phyloP scores from a whole-genome alignment of 495 filamentous ascomycete species.

The Penicillium manginii region DNA sequence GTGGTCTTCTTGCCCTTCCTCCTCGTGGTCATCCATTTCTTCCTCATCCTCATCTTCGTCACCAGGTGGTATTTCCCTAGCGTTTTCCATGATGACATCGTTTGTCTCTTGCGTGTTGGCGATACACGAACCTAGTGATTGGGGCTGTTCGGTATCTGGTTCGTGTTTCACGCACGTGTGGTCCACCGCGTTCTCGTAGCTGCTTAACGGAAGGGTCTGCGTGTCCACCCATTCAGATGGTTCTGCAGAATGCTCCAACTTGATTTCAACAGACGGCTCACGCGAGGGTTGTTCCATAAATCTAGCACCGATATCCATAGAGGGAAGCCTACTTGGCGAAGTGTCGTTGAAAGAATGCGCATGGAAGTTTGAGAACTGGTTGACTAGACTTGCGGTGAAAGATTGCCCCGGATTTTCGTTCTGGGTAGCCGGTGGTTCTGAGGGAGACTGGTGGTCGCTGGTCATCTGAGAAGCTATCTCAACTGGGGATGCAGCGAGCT shows the following conservation, averaged over 20 bases:
- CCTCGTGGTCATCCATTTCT: too few species aligned
- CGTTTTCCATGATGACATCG: not conserved
- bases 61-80: constrained; percentile 8
- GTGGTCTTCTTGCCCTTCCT: too few species aligned
- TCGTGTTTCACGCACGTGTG: not conserved
- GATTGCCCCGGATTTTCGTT: constrained; percentile 14
- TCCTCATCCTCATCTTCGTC: too few species aligned
- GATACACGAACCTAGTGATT: not conserved
- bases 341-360: constrained; percentile 29
- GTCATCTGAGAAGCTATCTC: not conserved
- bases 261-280: constrained; percentile 10
- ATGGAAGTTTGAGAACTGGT: constrained; percentile 34
- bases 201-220: not conserved
- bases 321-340: constrained; percentile 9
- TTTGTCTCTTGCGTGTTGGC: not conserved
- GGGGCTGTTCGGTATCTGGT: not conserved
- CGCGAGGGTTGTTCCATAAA: not conserved
- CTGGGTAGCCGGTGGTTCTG: not conserved
- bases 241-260: constrained; percentile 7
- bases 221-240: not conserved
- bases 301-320: not conserved
- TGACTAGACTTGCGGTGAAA: constrained; percentile 36
- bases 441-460: constrained; percentile 5
- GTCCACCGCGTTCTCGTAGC: not conserved
- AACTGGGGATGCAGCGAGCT: constrained; percentile 27